Percentiles rank a stretch among this genome's conserved stretches.
Evolutionary conservation across 2,329 filamentous ascomycete genomes (phyloP).

Genomic region (Samsoniella hepiali): DNA sequence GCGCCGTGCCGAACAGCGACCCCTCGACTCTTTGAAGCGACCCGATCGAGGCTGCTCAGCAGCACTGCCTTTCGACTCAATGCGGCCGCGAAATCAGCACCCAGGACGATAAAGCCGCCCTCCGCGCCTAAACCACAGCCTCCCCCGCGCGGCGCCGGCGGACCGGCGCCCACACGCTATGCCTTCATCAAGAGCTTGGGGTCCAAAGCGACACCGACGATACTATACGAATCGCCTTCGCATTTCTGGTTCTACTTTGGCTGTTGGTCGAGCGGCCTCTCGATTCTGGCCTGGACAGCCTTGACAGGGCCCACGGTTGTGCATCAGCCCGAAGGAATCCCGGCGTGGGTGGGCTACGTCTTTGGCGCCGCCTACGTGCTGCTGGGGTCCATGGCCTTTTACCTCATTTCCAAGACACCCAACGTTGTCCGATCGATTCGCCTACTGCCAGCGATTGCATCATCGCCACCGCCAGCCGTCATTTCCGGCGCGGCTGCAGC

Average conservation of each 20-base stretch:
- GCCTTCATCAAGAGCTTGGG: constrained; percentile 56
- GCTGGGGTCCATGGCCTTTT: constrained; percentile 58
- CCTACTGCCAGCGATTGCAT: constrained; percentile 42
- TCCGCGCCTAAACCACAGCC: not conserved
- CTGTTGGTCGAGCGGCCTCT: constrained; percentile 53
- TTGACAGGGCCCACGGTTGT: constrained; percentile 34
- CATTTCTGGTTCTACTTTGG: constrained; percentile 61
- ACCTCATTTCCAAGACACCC: constrained; percentile 55
- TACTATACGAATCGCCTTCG: constrained; percentile 63
- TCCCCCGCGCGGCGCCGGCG: constrained; percentile 18
- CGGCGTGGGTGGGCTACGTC: constrained; percentile 54
- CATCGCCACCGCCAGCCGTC: not conserved
- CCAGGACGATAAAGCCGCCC: not conserved
- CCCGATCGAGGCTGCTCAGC: constrained; percentile 9
- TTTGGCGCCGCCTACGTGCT: constrained; percentile 57
- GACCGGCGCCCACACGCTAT: constrained; percentile 32
- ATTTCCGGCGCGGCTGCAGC: constrained; percentile 19
- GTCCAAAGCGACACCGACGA: constrained; percentile 51
- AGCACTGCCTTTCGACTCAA: constrained; percentile 5
- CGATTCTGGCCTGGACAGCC: constrained; percentile 35
- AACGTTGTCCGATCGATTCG: constrained; percentile 57
- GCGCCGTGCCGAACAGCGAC: constrained; percentile 8
- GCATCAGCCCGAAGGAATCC: constrained; percentile 45
- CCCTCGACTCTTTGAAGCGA: constrained; percentile 5
- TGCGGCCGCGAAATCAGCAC: not conserved